Evolutionary conservation across 2,329 filamentous ascomycete genomes (phyloP), one percentile per base, ranked within the genome.

Genomic region (Orbilia ellipsospora): DNA sequence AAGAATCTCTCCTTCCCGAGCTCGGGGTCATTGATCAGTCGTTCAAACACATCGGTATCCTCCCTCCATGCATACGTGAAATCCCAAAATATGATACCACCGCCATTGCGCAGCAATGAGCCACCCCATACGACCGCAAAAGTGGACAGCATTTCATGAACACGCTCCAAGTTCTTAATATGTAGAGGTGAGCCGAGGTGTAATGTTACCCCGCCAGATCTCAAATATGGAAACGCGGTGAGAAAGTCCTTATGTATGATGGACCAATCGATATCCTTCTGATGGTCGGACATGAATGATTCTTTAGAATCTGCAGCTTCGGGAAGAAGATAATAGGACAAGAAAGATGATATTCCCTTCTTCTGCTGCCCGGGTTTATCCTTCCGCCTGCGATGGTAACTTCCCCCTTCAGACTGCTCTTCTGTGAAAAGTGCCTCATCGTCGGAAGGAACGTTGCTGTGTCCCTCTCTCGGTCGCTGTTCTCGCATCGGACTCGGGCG

Each of bases 161-260:
- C 70, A 18, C 59, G 28, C n/a, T 76, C 65, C 2, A 76, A 50
- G 23, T 76, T 76, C 31, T 55, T 55, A n/a, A 76, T 57, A 18
- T 76, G 65, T 50, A 76, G 50, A 8, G 73, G 73, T 8, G 73
- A 76, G 20, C 73, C 73, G 18, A 76, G 73, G 48, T 76, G 55
- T 16, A 70, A 42, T 16, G 73, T 76, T 2, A 76, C 66, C 15
- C 73, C 73, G 8, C 73, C 73, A 7, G 60, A 65, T 3, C 63
- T 55, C 20, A 76, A 23, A 36, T 76, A 70, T 0, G 73, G 73
- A 54, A 76, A 76, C 1, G 65, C 65, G 10, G 66, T 65, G 12
- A 76, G 54, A n/a, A 76, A 70, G 10, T 69, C 64, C 48, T 76
- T 76, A 50, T 76, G 73, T 18, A 76, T 63, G 6, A 76, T 62